Base-by-base conservation (phyloP, 2,329 filamentous ascomycete genomes). In the Oidium heveae region DNA sequence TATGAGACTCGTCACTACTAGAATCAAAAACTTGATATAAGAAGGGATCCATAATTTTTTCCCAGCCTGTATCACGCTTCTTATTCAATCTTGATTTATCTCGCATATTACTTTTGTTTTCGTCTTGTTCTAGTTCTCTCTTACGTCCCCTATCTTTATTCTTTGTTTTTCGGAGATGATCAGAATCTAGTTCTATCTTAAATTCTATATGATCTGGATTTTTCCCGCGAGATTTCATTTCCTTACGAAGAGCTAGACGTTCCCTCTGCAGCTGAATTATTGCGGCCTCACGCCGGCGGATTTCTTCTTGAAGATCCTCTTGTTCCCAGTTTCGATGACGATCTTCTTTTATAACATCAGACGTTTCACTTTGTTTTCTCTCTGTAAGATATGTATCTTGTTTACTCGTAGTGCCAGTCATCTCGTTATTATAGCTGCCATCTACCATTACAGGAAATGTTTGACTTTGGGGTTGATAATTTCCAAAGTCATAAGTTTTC, bases 51-150 rank as follows among this genome's bases (percentile, higher is more conserved):
- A 18, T 44, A 10, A 22, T 16, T 44, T 44, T 44, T 18, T 18
- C 18, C n/a, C 10, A 12, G 41, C 41, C 18, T 44, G 10, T 44
- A 44, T 44, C 10, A 44, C 41, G 41, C 18, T 44, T 44, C 18
- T 22, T 22, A 44, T 22, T 44, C 10, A 44, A 18, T 44, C 36
- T 44, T 18, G 18, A 44, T 2, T 60, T 62, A 13, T 63, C 60
- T 16, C 60, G 60, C 46, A 56, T 55, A 53, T 59, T 61, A 20
- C 61, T 60, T 50, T 56, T 59, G 28, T 57, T 57, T 10, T 59
- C 59, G 12, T 61, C 59, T 36, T 59, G 59, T 15, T 61, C 58
- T 24, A 59, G 58, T 18, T 61, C 60, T 22, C 41, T 44, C 18
- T 44, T 44, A 43, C 58, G 57, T 12, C 57, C 55, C 12, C 56